Percentiles rank a stretch among this genome's conserved stretches.
Conservation (phyloP, 495 filamentous ascomycete genomes). For the Tuber magnatum region DNA sequence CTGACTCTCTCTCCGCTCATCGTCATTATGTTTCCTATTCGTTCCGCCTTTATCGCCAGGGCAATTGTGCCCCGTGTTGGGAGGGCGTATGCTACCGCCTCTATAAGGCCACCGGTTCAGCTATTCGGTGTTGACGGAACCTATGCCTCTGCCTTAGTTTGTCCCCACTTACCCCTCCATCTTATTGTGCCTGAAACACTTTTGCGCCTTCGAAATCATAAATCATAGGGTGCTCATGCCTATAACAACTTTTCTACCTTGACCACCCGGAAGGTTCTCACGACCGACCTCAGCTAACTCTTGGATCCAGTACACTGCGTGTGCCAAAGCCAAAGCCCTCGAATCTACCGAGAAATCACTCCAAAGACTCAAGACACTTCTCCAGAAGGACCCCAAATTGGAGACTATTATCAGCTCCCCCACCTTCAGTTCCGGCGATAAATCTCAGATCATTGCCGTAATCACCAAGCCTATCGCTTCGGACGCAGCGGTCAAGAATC, state of each 20-base stretch:
- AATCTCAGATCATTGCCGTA: slow-evolving; percentile 73
- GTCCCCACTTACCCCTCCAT: slow-evolving; percentile 35
- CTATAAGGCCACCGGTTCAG: slow-evolving; percentile 75
- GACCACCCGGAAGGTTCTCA: slow-evolving; percentile 4
- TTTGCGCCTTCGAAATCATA: not conserved
- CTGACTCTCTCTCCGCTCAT: slow-evolving; percentile 18
- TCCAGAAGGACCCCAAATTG: slow-evolving; percentile 77
- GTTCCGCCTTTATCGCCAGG: slow-evolving; percentile 40
- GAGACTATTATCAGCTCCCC: slow-evolving; percentile 66
- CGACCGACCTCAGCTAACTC: slow-evolving; percentile 35
- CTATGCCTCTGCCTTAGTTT: slow-evolving; percentile 95
- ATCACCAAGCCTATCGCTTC: slow-evolving; percentile 69
- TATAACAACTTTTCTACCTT: slow-evolving; percentile 4
- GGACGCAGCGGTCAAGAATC: slow-evolving; percentile 83
- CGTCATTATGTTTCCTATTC: slow-evolving; percentile 36
- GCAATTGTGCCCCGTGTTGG: slow-evolving; percentile 47
- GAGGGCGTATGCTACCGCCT: slow-evolving; percentile 69
- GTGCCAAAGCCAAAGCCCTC: slow-evolving; percentile 74
- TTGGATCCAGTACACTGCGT: slow-evolving; percentile 79
- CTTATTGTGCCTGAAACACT: not conserved
- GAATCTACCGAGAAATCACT: slow-evolving; percentile 74
- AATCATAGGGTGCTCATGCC: not conserved
- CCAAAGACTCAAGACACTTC: slow-evolving; percentile 57
- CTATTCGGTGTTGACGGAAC: slow-evolving; percentile 95
- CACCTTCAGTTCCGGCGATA: slow-evolving; percentile 68